phyloP scores from a whole-genome alignment of 129 eudicot genomes.

The Erigeron canadensis region DNA sequence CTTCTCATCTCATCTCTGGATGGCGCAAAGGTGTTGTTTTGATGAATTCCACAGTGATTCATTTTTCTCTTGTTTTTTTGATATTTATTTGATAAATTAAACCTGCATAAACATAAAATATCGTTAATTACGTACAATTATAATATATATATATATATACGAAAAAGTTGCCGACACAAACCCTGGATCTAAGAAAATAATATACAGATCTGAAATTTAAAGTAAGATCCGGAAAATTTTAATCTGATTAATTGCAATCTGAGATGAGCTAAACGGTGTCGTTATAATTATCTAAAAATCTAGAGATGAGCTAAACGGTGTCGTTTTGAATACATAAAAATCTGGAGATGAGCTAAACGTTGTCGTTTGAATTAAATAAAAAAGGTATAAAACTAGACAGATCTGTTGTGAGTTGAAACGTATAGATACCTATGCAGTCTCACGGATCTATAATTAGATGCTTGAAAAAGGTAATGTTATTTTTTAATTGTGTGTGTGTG shows the following conservation, averaged over 20 bases:
- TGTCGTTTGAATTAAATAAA: neutral
- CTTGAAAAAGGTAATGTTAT: neutral
- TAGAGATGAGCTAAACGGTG: neutral
- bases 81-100: neutral
- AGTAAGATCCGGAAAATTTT: neutral
- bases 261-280: neutral
- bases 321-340: neutral
- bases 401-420: constrained; percentile 15
- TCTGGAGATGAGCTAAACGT: neutral
- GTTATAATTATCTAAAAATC: neutral
- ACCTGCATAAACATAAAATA: neutral
- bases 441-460: constrained; percentile 8
- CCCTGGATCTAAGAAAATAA: constrained; percentile 22
- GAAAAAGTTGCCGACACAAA: constrained; percentile 12
- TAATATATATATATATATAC: neutral
- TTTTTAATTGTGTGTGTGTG: neutral
- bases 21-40: constrained; percentile 47
- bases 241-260: neutral
- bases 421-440: neutral
- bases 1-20: constrained; percentile 70
- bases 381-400: constrained; percentile 13
- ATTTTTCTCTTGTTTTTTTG: constrained; percentile 20
- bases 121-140: too few relatives aligned
- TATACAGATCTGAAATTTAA: constrained; percentile 28
- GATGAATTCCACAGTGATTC: constrained; percentile 71